Base-by-base conservation (phyloP, 2,329 filamentous ascomycete species). In the Amesomyces nigricolor region DNA sequence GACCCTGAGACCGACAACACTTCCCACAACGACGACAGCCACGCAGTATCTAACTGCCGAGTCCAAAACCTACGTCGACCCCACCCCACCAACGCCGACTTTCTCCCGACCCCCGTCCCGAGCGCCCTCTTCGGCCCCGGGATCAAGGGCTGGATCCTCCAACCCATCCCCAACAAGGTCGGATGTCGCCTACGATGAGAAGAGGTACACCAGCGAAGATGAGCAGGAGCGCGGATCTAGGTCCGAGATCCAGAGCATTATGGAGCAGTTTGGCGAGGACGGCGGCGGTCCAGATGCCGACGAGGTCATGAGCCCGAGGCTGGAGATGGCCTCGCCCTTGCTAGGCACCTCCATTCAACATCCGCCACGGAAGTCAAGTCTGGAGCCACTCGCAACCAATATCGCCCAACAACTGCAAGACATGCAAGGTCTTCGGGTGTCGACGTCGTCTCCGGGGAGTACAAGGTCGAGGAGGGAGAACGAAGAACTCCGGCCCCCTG, bases 231-330 rank as follows among this genome's bases (percentile, higher is more conserved):
- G 81, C 49, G 83, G 83, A 50, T 89, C 88, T 1, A 82, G 83
- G 57, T 86, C 87, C 5, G 94, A 99, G 73, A 96, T 99, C 58
- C 89, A 96, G 72, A 95, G 82, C 68, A 97, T 99, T 69, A 97
- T 99, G 89, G 89, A 90, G 60, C 94, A 97, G 71, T 97, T 97
- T 64, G 86, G 87, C 63, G 85, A 89, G 66, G 83, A 83, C 49
- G 83, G 83, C 29, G 83, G 84, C 50, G 88, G 85, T 0, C 87
- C 85, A 1, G 86, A 79, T 5, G 83, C 81, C 58, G 86, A 92
- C 49, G 89, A 95, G 70, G 90, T 96, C 67, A 95, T 96, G 90
- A 96, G 91, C 59, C 91, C 91, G 5, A 81, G 89, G 30, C 72
- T 95, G 43, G 91, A 92, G 70, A 80, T 92, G 57, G 83, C 89